phyloP scores from a whole-genome alignment of 129 eudicot species.

The Ambrosia artemisiifolia region DNA sequence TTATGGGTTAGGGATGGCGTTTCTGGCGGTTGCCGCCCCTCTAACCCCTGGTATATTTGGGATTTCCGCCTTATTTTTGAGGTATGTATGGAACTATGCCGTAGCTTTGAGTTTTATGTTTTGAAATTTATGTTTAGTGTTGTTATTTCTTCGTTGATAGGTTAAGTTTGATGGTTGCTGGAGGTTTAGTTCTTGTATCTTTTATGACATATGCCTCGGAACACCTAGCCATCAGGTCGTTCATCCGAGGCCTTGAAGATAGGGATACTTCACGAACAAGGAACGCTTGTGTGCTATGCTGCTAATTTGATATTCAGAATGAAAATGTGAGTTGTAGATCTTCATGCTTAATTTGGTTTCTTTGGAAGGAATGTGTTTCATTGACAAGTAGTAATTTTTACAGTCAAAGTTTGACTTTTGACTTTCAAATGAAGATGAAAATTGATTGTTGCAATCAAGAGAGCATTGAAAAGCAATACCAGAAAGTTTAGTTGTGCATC shows the following conservation, averaged over 20 bases:
- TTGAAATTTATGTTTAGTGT: background rate
- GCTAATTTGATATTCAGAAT: slow-evolving; percentile 14
- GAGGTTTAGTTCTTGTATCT: slow-evolving; percentile 62
- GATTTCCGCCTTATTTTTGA: slow-evolving; percentile 66
- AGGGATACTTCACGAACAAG: slow-evolving; percentile 52
- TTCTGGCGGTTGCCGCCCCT: slow-evolving; percentile 65
- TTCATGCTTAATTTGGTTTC: slow-evolving; percentile 1
- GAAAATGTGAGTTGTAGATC: slow-evolving; percentile 21
- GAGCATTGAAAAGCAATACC: background rate
- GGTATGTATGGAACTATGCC: slow-evolving; percentile 37
- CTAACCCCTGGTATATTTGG: slow-evolving; percentile 72
- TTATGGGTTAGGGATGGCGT: slow-evolving; percentile 75
- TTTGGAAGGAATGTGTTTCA: background rate
- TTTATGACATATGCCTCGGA: slow-evolving; percentile 75
- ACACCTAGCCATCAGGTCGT: slow-evolving; percentile 62
- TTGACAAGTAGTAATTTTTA: background rate
- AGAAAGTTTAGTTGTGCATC: background rate
- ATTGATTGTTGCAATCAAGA: background rate
- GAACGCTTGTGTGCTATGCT: slow-evolving; percentile 50
- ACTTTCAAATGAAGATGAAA: background rate
- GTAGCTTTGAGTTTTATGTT: background rate
- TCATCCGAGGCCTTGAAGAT: slow-evolving; percentile 57
- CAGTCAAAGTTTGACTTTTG: slow-evolving; percentile 8
- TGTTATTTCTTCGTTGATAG: slow-evolving; percentile 33
- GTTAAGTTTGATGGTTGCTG: slow-evolving; percentile 69